Percentiles rank a stretch among this genome's conserved stretches.
Conservation (phyloP, 2,329 filamentous ascomycete species). For the Aureobasidium sp. region DNA sequence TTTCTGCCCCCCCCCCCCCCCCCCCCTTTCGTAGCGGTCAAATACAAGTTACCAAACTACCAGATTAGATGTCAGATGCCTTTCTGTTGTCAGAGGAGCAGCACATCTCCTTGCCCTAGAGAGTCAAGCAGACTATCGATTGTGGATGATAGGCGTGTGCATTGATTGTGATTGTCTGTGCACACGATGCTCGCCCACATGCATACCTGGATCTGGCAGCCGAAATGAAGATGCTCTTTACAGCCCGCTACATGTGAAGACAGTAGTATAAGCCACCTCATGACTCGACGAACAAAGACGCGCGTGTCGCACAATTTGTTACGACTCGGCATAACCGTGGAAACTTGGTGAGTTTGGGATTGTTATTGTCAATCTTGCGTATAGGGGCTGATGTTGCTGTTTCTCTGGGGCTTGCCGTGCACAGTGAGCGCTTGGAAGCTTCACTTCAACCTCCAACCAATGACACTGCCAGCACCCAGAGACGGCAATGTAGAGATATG, state of each 20-base stretch:
- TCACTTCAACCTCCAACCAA: neutral
- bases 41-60: slow-evolving; percentile 8
- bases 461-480: neutral
- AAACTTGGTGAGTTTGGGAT: neutral
- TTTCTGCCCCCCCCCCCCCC: no score
- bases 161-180: slow-evolving; percentile 14
- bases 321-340: neutral
- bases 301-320: slow-evolving; percentile 2
- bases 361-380: slow-evolving; percentile 2
- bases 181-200: slow-evolving; percentile 4
- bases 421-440: neutral
- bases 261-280: slow-evolving; percentile 10
- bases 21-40: slow-evolving; percentile 9
- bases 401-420: neutral
- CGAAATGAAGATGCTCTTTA: slow-evolving; percentile 14
- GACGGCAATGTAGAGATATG: slow-evolving; percentile 7
- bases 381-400: neutral
- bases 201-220: slow-evolving; percentile 8
- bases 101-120: neutral
- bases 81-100: neutral
- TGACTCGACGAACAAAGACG: slow-evolving; percentile 1
- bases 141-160: slow-evolving; percentile 2
- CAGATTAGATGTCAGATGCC: neutral
- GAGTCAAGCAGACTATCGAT: neutral
- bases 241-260: slow-evolving; percentile 3